These are phyloP conservation scores for Penicillium griseofulvum DNA, from an alignment of 2,329 filamentous ascomycete genomes.

Conservation along the genomic window DNA sequence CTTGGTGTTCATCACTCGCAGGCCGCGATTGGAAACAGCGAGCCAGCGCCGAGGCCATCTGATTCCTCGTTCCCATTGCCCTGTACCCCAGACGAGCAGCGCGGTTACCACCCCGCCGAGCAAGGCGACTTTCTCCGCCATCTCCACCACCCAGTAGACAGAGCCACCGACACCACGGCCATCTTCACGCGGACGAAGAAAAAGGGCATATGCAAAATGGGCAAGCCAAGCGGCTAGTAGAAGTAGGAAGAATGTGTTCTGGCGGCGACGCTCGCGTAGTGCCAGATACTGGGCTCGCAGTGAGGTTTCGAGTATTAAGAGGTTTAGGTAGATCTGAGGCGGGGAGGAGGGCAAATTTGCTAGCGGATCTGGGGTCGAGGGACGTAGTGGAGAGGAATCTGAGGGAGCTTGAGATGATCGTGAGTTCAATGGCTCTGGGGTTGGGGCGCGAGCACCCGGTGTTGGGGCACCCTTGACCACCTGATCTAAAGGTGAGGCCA, in stretches of 20 bases:
- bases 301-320: slow-evolving; percentile 92
- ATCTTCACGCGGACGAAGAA: slow-evolving; percentile 93
- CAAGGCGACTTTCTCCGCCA: slow-evolving; percentile 83
- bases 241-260: slow-evolving; percentile 88
- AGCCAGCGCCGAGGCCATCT: slow-evolving; percentile 94
- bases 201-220: slow-evolving; percentile 85
- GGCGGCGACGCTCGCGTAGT: slow-evolving; percentile 78
- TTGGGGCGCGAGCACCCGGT: slow-evolving; percentile 38
- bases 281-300: slow-evolving; percentile 90
- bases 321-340: slow-evolving; percentile 96
- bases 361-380: slow-evolving; percentile 63
- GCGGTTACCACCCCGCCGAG: slow-evolving; percentile 86
- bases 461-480: slow-evolving; percentile 86
- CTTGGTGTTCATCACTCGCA: slow-evolving; percentile 93
- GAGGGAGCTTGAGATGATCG: slow-evolving; percentile 8
- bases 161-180: slow-evolving; percentile 86
- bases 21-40: slow-evolving; percentile 79
- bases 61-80: slow-evolving; percentile 93
- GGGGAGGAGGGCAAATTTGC: slow-evolving; percentile 83
- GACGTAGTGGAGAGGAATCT: slow-evolving; percentile 47
- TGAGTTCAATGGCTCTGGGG: slow-evolving; percentile 25
- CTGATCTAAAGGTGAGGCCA: slow-evolving; percentile 73
- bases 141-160: slow-evolving; percentile 95
- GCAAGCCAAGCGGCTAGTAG: slow-evolving; percentile 76
- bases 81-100: slow-evolving; percentile 86